Conservation (phyloP, 768 basidiomycete genomes). For the Tylopilus sp. region DNA sequence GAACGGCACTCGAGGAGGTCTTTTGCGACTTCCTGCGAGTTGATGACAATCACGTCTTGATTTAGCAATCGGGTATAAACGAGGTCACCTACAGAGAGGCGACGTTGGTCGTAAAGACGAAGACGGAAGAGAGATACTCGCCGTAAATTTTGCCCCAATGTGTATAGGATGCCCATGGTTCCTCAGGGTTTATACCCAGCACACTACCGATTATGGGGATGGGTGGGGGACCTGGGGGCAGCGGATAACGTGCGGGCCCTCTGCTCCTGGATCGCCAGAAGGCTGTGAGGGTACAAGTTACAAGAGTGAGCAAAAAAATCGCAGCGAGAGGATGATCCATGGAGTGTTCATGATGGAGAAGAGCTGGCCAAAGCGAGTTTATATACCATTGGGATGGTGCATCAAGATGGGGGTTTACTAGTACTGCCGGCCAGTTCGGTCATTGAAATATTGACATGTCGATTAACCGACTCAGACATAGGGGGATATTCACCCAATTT, state of each 20-base stretch:
- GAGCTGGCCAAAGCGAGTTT: not conserved
- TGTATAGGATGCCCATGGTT: slow-evolving; percentile 33
- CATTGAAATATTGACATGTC: too few relatives aligned
- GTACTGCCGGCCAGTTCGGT: not conserved
- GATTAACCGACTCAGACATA: not conserved
- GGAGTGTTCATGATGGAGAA: not conserved
- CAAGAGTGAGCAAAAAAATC: slow-evolving; percentile 8
- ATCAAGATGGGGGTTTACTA: too few relatives aligned
- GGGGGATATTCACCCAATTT: not conserved
- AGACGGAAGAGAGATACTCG: slow-evolving; percentile 10
- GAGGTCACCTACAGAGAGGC: slow-evolving; percentile 29
- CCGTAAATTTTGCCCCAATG: slow-evolving; percentile 32
- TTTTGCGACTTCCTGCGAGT: slow-evolving; percentile 35
- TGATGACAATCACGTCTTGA: slow-evolving; percentile 37
- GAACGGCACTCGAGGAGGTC: slow-evolving; percentile 47
- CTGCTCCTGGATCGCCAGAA: slow-evolving; percentile 8
- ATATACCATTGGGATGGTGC: not conserved
- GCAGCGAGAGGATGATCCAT: slow-evolving; percentile 15
- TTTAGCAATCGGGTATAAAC: slow-evolving; percentile 37
- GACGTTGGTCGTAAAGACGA: not conserved
- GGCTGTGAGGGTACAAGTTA: not conserved
- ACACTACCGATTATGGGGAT: slow-evolving; percentile 34
- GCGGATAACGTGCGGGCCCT: slow-evolving; percentile 8
- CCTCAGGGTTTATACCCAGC: slow-evolving; percentile 23
- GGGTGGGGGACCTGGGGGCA: slow-evolving; percentile 53